Evolutionary conservation across 768 basidiomycete genomes (phyloP), one percentile per base, ranked within the genome.

Genomic region (Panellus pusillus): DNA sequence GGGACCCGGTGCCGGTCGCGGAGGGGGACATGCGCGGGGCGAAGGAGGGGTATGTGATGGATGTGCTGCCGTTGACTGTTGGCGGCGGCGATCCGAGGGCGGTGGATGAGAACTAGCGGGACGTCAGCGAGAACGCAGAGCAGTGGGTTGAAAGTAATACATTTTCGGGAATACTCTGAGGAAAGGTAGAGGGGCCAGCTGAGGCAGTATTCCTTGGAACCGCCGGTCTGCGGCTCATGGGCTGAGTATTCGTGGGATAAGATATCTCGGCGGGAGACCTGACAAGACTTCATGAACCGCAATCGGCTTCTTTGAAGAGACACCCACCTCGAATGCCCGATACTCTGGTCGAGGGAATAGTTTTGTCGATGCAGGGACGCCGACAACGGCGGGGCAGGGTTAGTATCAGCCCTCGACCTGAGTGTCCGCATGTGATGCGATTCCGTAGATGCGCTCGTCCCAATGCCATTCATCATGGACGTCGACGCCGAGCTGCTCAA

Each of bases 1-100:
- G 76, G 56, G 9, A 74, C 69, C 17, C 77, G 63, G 52, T 69
- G 69, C 17, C 77, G 63, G 52, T 69, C 63, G 62, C 31, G 36
- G 76, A 61, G 6, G 78, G 68, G 43, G 76, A 66, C 45, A 71
- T 61, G 42, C 70, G 68, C 9, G 68, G 72, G n/a, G 73, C 49
- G 57, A 79, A 74, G 66, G 72, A 68, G 32, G 80, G 80, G 73
- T 83, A 81, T 75, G 76, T 73, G 29, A 87, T 86, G 2, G 79
- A 62, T 47, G 79, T 65, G 43, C 70, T 60, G 38, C 75, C 72
- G 54, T 74, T 80, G 20, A 69, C 57, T 45, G n/a, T n/a, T n/a
- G 75, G 58, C 14, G 77, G 62, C 44, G 70, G 66, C 20, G 70
- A 69, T 60, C 69, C 47, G 57, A 63, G 57, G 58, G 55, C 70